phyloP scores from a whole-genome alignment of 1,284 basidiomycete genomes.

The Sporisorium iseilematis-ciliati region DNA sequence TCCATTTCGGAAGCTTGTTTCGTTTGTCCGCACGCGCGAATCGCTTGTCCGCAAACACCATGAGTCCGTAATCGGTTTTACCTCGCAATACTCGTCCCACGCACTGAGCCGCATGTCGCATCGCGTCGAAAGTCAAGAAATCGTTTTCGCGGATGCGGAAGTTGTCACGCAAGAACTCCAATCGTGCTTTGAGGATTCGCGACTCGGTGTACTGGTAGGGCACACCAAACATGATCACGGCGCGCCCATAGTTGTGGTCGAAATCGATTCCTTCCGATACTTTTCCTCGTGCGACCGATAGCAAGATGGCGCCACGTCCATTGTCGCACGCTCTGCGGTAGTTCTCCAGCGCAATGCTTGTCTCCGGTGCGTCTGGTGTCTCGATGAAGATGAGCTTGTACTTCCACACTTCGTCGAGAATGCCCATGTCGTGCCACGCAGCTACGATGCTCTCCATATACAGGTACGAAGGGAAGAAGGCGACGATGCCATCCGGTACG shows the following conservation, averaged over 20 bases:
- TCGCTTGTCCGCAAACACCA: constrained; percentile 99
- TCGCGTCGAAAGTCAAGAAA: constrained; percentile 98
- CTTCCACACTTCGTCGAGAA: constrained; percentile 99
- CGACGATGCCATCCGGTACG: constrained; percentile 98
- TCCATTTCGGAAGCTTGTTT: constrained; percentile 97
- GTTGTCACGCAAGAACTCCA: constrained; percentile 98
- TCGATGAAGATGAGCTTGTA: constrained; percentile 99
- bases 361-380: constrained; percentile 98
- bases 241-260: constrained; percentile 94
- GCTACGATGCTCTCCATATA: constrained; percentile 99
- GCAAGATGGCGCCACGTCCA: constrained; percentile 92
- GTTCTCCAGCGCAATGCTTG: constrained; percentile 96
- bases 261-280: constrained; percentile 99
- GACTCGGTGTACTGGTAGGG: constrained; percentile 99
- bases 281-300: constrained; percentile 98
- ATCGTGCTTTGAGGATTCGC: constrained; percentile 93
- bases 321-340: constrained; percentile 98
- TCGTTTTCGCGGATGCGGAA: constrained; percentile 98
- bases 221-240: constrained; percentile 99
- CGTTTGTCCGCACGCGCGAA: constrained; percentile 97
- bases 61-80: constrained; percentile 99
- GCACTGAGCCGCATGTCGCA: constrained; percentile 99
- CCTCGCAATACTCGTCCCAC: constrained; percentile 96
- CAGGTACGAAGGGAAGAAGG: constrained; percentile 98
- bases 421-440: constrained; percentile 99